These are phyloP conservation scores for Sclerotinia nivalis DNA, from an alignment of 2,329 filamentous ascomycete species.

Conservation along the genomic window DNA sequence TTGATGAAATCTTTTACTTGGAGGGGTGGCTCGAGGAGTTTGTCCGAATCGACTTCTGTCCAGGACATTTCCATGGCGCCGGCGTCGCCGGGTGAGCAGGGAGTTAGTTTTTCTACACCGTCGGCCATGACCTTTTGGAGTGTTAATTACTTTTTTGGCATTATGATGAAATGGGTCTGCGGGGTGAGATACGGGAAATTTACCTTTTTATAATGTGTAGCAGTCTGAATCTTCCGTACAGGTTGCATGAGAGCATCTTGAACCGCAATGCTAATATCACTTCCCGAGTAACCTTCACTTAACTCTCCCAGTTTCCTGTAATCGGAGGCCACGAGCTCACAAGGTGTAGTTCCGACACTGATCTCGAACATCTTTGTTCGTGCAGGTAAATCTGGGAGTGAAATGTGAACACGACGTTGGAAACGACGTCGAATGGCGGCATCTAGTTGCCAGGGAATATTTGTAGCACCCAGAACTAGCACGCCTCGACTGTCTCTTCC, in stretches of 20 bases:
- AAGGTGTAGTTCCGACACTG: constrained; percentile 89
- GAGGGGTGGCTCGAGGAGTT: constrained; percentile 82
- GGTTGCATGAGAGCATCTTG: constrained; percentile 98
- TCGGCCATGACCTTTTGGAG: constrained; percentile 66
- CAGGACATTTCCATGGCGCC: constrained; percentile 92
- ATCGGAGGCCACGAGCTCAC: constrained; percentile 74
- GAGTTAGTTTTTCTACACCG: constrained; percentile 69
- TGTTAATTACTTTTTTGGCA: constrained; percentile 19
- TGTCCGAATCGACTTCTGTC: constrained; percentile 80
- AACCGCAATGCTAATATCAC: constrained; percentile 92
- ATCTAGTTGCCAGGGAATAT: constrained; percentile 98
- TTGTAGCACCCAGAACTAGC: constrained; percentile 91
- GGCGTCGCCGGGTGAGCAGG: constrained; percentile 87
- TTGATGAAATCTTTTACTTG: constrained; percentile 90
- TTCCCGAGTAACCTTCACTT: constrained; percentile 93
- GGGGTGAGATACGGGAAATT: background rate
- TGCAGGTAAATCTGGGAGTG: constrained; percentile 81
- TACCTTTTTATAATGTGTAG: constrained; percentile 96
- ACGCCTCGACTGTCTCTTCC: constrained; percentile 94
- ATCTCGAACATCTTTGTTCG: constrained; percentile 83
- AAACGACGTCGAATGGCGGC: constrained; percentile 94
- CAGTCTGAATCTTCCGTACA: constrained; percentile 92
- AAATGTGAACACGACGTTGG: constrained; percentile 94
- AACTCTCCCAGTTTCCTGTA: constrained; percentile 77
- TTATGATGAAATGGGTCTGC: background rate